These are phyloP conservation scores for Penicillium taxi DNA, from an alignment of 495 filamentous ascomycete genomes.

Conservation along the genomic window DNA sequence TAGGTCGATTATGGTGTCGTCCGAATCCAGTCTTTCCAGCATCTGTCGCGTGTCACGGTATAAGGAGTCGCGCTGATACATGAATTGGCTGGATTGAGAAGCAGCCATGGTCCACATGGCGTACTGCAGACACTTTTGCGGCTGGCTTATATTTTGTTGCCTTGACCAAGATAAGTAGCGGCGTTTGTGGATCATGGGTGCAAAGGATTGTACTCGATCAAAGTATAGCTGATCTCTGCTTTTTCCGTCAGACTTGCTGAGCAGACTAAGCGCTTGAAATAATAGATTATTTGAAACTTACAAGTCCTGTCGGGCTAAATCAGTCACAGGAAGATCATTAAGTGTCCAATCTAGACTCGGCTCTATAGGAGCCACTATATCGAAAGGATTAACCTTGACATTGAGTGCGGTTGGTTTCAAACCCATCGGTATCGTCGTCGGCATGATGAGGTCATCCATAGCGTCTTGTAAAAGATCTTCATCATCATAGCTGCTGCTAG, in stretches of 20 bases:
- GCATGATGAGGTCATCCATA: slow-evolving; percentile 1
- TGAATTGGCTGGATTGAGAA: slow-evolving; percentile 17
- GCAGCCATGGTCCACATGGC: slow-evolving; percentile 30
- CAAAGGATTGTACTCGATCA: slow-evolving; percentile 23
- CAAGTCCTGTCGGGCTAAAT: no score
- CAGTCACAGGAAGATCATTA: no score
- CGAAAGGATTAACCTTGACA: not conserved
- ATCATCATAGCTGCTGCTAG: no score
- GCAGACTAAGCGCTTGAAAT: not conserved
- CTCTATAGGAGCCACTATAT: not conserved
- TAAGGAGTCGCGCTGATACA: slow-evolving; percentile 10
- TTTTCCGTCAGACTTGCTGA: not conserved
- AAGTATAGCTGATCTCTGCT: slow-evolving; percentile 30
- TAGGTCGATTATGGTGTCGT: not conserved
- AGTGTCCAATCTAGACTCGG: not conserved
- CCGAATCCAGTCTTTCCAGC: slow-evolving; percentile 8
- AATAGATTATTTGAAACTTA: not conserved
- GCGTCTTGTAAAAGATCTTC: no score
- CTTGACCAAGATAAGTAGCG: slow-evolving; percentile 17
- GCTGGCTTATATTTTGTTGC: slow-evolving; percentile 1
- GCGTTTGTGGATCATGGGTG: slow-evolving; percentile 22
- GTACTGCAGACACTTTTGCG: slow-evolving; percentile 20
- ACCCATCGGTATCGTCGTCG: not conserved
- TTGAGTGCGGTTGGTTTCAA: not conserved
- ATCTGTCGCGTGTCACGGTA: slow-evolving; percentile 18